phyloP scores from a whole-genome alignment of 2,329 filamentous ascomycete genomes.

The Xylaria sp. region DNA sequence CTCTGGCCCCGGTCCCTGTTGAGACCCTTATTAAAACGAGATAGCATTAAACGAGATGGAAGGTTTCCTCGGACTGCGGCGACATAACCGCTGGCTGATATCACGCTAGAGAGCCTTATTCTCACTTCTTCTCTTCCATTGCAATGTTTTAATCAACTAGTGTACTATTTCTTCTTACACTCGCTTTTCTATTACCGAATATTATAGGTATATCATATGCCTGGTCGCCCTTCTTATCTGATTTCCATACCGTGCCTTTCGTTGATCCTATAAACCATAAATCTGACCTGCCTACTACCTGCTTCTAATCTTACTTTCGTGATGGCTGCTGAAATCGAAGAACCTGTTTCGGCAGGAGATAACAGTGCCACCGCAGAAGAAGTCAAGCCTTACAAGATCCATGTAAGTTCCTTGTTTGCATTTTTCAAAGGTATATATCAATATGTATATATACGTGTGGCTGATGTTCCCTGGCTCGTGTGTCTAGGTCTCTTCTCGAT shows the following conservation, averaged over 20 bases:
- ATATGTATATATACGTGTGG: constrained; percentile 36
- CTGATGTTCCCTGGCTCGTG: constrained; percentile 44
- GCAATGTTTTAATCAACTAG: constrained; percentile 2
- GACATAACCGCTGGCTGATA: constrained; percentile 22
- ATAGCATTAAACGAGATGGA: constrained; percentile 43
- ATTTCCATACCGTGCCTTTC: constrained; percentile 6
- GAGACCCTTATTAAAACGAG: constrained; percentile 40
- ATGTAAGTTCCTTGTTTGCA: constrained; percentile 57
- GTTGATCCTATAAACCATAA: neutral
- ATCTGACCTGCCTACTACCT: too few species aligned
- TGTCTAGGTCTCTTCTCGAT: constrained; percentile 70
- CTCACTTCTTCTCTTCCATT: constrained; percentile 9
- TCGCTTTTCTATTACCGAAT: constrained; percentile 1
- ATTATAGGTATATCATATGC: neutral
- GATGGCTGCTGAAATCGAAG: constrained; percentile 46
- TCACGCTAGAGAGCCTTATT: constrained; percentile 10
- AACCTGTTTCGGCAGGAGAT: constrained; percentile 44
- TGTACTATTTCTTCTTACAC: constrained; percentile 1
- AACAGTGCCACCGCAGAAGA: constrained; percentile 53
- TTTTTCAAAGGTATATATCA: neutral
- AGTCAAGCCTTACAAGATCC: constrained; percentile 66
- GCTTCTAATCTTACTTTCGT: constrained; percentile 13
- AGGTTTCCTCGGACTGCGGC: constrained; percentile 20
- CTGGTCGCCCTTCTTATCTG: constrained; percentile 6
- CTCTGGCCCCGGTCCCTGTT: too few species aligned